Conservation (phyloP, 257 asterid species). For the Leonotis leonurus region DNA sequence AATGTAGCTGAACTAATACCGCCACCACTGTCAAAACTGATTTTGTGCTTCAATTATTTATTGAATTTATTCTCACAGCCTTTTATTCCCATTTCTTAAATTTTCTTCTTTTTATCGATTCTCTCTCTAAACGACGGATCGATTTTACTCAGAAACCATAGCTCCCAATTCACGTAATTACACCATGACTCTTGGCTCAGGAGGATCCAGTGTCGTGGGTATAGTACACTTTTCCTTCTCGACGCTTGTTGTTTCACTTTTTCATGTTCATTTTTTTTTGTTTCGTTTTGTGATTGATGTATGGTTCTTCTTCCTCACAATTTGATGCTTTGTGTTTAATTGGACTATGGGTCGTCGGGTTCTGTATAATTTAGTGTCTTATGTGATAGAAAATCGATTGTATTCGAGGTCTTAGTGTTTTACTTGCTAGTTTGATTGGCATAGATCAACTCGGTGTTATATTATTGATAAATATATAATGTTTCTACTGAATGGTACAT, state of each 20-base stretch:
- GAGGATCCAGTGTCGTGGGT: slow-evolving; percentile 41
- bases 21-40: too few species aligned
- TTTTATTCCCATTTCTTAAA: too few species aligned
- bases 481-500: not conserved
- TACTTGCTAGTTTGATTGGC: not conserved
- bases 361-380: not conserved
- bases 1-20: too few species aligned
- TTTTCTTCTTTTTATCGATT: too few species aligned
- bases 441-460: not conserved
- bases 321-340: not conserved
- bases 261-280: not conserved
- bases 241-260: not conserved
- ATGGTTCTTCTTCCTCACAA: not conserved
- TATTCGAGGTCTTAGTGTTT: not conserved
- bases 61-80: too few species aligned
- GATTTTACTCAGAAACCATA: slow-evolving; percentile 16
- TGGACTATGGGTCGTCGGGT: slow-evolving; percentile 8
- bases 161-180: slow-evolving; percentile 2
- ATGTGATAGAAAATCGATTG: not conserved
- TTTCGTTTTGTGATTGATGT: not conserved
- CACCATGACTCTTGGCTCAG: slow-evolving; percentile 44
- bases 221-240: not conserved
- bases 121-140: slow-evolving; percentile 25
- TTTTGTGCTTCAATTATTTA: too few species aligned
- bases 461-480: not conserved